Percentiles rank a stretch among this genome's conserved stretches.
phyloP scores from a whole-genome alignment of 2,329 filamentous ascomycete genomes.

The Conoideocrella luteorostrata region DNA sequence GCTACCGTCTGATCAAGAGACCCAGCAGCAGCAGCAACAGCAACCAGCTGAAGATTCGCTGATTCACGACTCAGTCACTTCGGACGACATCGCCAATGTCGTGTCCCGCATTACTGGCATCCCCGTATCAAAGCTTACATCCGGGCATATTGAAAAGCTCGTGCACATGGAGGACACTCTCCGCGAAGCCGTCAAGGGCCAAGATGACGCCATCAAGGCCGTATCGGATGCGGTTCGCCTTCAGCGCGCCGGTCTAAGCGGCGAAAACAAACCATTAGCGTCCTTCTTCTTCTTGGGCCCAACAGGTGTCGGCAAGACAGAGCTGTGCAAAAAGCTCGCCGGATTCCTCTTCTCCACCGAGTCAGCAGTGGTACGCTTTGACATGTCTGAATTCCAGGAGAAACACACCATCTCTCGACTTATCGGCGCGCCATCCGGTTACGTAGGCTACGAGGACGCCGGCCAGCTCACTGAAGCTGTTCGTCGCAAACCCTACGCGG shows the following conservation, averaged over 20 bases:
- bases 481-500: constrained; percentile 87
- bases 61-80: constrained; percentile 89
- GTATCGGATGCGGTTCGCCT: constrained; percentile 91
- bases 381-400: constrained; percentile 97
- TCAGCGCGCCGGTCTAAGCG: constrained; percentile 85
- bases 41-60: constrained; percentile 46
- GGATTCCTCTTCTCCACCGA: constrained; percentile 90
- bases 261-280: constrained; percentile 84
- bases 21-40: constrained; percentile 23
- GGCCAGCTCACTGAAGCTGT: constrained; percentile 95
- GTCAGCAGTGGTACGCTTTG: constrained; percentile 84
- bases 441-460: constrained; percentile 94
- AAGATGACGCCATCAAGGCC: constrained; percentile 86
- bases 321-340: constrained; percentile 93
- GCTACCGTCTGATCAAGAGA: constrained; percentile 66
- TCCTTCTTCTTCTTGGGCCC: constrained; percentile 98
- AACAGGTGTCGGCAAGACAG: constrained; percentile 94
- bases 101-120: constrained; percentile 91
- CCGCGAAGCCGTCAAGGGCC: constrained; percentile 76
- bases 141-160: constrained; percentile 88
- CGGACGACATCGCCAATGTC: constrained; percentile 89
- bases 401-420: constrained; percentile 92
- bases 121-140: constrained; percentile 84
- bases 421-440: constrained; percentile 88
- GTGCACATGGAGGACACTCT: constrained; percentile 93